phyloP scores from a whole-genome alignment of 1,284 basidiomycete genomes.

The Cryptococcus sp. region DNA sequence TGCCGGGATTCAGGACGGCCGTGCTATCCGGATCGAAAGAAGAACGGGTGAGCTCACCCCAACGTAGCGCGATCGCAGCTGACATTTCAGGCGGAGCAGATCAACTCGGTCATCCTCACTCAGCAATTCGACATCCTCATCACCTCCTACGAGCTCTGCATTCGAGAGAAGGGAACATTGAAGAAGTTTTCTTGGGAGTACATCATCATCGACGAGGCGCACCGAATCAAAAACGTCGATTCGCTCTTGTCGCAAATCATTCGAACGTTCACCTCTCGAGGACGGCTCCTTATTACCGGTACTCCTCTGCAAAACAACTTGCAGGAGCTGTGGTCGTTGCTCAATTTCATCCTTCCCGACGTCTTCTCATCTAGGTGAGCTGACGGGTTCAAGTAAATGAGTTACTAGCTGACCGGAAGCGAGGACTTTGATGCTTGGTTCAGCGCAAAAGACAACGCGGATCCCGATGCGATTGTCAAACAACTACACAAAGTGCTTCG shows the following conservation, averaged over 20 bases:
- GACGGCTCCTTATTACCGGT: conserved; percentile 89
- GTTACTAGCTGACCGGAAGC: conserved; percentile 47
- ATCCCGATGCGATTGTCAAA: conserved; percentile 86
- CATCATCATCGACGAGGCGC: conserved; percentile 98
- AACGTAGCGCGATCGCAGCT: not conserved
- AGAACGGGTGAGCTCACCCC: conserved; percentile 57
- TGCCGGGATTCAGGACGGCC: conserved; percentile 78
- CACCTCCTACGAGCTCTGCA: conserved; percentile 95
- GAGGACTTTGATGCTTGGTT: conserved; percentile 74
- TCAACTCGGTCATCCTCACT: conserved; percentile 70
- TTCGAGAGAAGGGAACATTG: conserved; percentile 85
- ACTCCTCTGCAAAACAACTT: conserved; percentile 97
- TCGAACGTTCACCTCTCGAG: conserved; percentile 80
- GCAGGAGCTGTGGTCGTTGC: conserved; percentile 91
- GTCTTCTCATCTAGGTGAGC: conserved; percentile 48
- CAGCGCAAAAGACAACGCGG: conserved; percentile 63
- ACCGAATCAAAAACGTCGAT: conserved; percentile 99
- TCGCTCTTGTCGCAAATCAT: conserved; percentile 95
- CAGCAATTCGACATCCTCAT: conserved; percentile 93
- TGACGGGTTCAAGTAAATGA: not conserved
- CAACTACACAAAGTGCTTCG: conserved; percentile 95
- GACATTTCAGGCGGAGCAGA: conserved; percentile 57
- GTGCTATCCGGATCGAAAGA: conserved; percentile 83
- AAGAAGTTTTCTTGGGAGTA: conserved; percentile 98
- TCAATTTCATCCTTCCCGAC: conserved; percentile 83